These are phyloP conservation scores for Phytopythium chamaehyphon DNA, from an alignment of 352 stramenopile species.

Conservation along the genomic window DNA sequence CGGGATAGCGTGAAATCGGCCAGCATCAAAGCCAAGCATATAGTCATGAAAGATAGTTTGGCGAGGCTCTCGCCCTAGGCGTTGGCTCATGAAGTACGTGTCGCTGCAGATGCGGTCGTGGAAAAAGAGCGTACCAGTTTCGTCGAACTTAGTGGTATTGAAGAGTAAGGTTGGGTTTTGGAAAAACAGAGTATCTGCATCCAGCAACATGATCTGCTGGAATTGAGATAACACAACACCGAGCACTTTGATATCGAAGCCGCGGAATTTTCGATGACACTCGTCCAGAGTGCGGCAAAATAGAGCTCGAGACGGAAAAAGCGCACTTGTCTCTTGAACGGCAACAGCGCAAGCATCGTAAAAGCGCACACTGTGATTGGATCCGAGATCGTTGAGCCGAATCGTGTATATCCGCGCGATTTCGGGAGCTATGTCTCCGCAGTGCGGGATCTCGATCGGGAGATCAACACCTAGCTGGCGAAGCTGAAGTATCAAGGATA, in stretches of 20 bases:
- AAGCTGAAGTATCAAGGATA: conserved; percentile 19
- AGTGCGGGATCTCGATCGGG: conserved; percentile 41
- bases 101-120: conserved; percentile 40
- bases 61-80: conserved; percentile 9
- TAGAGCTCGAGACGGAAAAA: conserved; percentile 17
- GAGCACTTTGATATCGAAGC: conserved; percentile 35
- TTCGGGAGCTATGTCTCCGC: conserved; percentile 27
- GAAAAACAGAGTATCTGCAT: conserved; percentile 44
- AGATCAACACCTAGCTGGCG: conserved; percentile 24
- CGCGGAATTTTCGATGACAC: conserved; percentile 31
- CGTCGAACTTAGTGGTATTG: conserved; percentile 22
- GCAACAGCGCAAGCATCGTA: conserved; percentile 31
- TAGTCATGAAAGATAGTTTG: conserved; percentile 32
- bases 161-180: conserved; percentile 35
- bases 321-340: conserved; percentile 13
- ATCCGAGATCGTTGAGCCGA: conserved; percentile 7
- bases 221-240: conserved; percentile 41
- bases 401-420: conserved; percentile 17
- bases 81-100: conserved; percentile 23
- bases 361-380: conserved; percentile 10
- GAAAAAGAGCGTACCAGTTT: conserved; percentile 52
- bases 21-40: conserved; percentile 18
- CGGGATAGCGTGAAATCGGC: too few species aligned
- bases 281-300: conserved; percentile 30
- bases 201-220: conserved; percentile 46